Evolutionary conservation across 2,329 filamentous ascomycete genomes (phyloP).

Genomic region (Aquanectria penicillioides): DNA sequence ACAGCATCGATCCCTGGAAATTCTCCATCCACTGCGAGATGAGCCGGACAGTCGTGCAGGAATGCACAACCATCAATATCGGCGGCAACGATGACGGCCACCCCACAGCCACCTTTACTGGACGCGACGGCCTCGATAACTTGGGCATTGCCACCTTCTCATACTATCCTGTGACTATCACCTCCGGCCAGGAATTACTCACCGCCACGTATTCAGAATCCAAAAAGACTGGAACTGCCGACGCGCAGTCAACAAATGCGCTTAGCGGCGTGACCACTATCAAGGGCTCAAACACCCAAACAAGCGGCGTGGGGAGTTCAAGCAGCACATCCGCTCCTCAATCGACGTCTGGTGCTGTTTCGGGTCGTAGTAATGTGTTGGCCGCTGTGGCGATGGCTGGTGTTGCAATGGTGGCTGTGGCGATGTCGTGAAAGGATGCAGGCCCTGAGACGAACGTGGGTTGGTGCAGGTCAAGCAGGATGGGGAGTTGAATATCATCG

Average conservation of each 20-base stretch:
- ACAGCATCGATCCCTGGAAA: not conserved
- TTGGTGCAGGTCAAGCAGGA: too few relatives aligned
- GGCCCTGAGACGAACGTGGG: too few relatives aligned
- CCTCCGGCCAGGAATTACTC: slow-evolving; percentile 15
- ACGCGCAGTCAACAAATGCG: not conserved
- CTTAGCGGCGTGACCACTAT: not conserved
- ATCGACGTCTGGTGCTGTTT: slow-evolving; percentile 3
- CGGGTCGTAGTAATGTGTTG: not conserved
- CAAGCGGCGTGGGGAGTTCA: not conserved
- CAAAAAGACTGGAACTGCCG: not conserved
- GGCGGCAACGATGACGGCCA: slow-evolving; percentile 13
- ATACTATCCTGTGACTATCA: slow-evolving; percentile 19
- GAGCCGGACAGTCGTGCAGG: not conserved
- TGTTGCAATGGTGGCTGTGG: not conserved
- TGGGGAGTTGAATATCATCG: too few relatives aligned
- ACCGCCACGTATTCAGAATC: not conserved
- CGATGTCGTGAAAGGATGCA: not conserved
- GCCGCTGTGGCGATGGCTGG: slow-evolving; percentile 5
- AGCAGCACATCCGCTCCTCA: not conserved
- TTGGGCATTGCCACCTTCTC: not conserved
- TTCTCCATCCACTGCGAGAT: slow-evolving; percentile 20
- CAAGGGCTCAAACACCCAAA: not conserved
- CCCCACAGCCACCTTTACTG: not conserved
- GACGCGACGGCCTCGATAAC: not conserved
- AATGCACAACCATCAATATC: slow-evolving; percentile 16